Percentiles rank a stretch among this genome's conserved stretches.
phyloP scores from a whole-genome alignment of 495 filamentous ascomycete species.

The Podospora pseudoanserina region DNA sequence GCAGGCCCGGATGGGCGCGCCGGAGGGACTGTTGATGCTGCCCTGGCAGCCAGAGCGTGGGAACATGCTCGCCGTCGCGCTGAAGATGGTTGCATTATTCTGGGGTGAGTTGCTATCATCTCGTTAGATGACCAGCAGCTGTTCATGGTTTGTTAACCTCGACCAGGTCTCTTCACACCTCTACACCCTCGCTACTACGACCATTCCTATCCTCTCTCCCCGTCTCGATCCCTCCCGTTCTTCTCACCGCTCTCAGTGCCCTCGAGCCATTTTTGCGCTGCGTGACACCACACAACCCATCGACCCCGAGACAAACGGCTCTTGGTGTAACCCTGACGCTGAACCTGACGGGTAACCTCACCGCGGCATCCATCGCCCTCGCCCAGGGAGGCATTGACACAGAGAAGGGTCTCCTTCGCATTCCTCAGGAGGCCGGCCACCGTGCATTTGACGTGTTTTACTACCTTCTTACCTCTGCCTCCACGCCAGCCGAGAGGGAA shows the following conservation, averaged over 20 bases:
- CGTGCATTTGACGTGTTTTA: slow-evolving; percentile 99
- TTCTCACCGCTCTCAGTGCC: slow-evolving; percentile 72
- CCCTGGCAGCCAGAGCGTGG: slow-evolving; percentile 81
- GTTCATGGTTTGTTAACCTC: slow-evolving; percentile 9
- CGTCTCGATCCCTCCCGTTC: slow-evolving; percentile 64
- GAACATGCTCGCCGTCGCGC: slow-evolving; percentile 93
- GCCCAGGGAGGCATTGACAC: slow-evolving; percentile 89
- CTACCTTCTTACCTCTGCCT: slow-evolving; percentile 85
- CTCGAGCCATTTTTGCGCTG: slow-evolving; percentile 82
- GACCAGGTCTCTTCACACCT: slow-evolving; percentile 76
- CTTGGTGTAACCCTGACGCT: slow-evolving; percentile 78
- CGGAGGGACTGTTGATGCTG: slow-evolving; percentile 75
- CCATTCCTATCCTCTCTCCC: slow-evolving; percentile 81
- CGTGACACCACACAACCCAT: slow-evolving; percentile 85
- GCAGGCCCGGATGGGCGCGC: slow-evolving; percentile 59
- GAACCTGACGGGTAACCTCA: slow-evolving; percentile 73
- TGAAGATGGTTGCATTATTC: slow-evolving; percentile 89
- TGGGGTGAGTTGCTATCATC: slow-evolving; percentile 59
- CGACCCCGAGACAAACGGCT: slow-evolving; percentile 74
- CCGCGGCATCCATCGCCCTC: slow-evolving; percentile 68
- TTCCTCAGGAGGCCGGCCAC: slow-evolving; percentile 75
- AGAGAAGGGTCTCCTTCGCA: slow-evolving; percentile 70
- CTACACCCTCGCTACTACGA: slow-evolving; percentile 76
- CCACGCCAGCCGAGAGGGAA: slow-evolving; percentile 85
- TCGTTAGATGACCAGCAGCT: neutral